Evolutionary conservation across 129 eudicot genomes (phyloP).

Genomic region (Centaurea solstitialis): DNA sequence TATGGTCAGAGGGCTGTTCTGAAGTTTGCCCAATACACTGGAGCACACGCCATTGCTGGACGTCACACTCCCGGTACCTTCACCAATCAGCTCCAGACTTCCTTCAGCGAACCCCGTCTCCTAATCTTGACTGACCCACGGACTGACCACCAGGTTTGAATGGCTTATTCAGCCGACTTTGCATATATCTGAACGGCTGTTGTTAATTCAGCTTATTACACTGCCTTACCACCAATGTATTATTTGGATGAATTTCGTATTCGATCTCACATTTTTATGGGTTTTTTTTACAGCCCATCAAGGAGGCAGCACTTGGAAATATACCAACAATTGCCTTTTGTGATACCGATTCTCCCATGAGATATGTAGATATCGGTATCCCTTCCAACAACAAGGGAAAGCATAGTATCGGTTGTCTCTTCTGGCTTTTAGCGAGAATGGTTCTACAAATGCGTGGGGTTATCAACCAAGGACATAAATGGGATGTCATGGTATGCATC

Average conservation of each 20-base stretch:
- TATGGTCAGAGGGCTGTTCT: slow-evolving; percentile 76
- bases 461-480: slow-evolving; percentile 59
- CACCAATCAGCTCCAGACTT: slow-evolving; percentile 75
- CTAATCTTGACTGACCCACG: slow-evolving; percentile 72
- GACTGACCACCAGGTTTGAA: slow-evolving; percentile 62
- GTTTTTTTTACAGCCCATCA: slow-evolving; percentile 56
- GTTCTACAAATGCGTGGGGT: slow-evolving; percentile 73
- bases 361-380: slow-evolving; percentile 66
- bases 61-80: slow-evolving; percentile 79
- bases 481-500: slow-evolving; percentile 69
- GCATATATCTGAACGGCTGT: background rate
- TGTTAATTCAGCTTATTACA: background rate
- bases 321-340: slow-evolving; percentile 81
- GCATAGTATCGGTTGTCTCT: slow-evolving; percentile 70
- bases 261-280: background rate
- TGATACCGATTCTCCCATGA: slow-evolving; percentile 71
- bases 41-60: slow-evolving; percentile 68
- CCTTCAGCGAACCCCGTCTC: slow-evolving; percentile 69
- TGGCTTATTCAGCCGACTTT: too few species aligned
- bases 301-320: slow-evolving; percentile 68
- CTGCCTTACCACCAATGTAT: background rate
- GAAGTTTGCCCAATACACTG: slow-evolving; percentile 75
- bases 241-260: background rate
- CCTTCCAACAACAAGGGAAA: slow-evolving; percentile 82
- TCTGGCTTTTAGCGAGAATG: slow-evolving; percentile 78